Evolutionary conservation across 2,329 filamentous ascomycete genomes (phyloP).

Genomic region (Colletotrichum sp.): DNA sequence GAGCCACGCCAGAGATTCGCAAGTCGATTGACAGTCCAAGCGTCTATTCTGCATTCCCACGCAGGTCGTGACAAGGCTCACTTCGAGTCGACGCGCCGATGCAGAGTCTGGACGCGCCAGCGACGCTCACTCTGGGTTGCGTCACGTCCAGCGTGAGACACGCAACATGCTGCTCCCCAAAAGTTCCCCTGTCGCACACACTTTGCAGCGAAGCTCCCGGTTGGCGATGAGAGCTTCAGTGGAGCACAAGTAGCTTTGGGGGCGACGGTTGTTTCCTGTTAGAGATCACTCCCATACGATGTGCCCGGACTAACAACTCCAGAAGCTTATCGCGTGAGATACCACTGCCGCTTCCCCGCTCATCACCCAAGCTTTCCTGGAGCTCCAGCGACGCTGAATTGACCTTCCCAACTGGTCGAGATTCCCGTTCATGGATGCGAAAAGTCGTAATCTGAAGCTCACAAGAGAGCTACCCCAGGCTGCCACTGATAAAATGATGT

Average conservation of each 20-base stretch:
- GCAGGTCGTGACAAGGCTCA: not conserved
- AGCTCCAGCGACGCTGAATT: not conserved
- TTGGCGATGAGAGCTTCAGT: slow-evolving; percentile 3
- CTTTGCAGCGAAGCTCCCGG: slow-evolving; percentile 8
- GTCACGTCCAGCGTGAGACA: not conserved
- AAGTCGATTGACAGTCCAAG: not conserved
- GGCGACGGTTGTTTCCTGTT: not conserved
- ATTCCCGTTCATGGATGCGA: not conserved
- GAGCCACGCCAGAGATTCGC: not conserved
- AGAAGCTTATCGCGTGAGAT: not conserved
- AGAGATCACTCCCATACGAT: not conserved
- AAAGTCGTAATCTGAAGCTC: not conserved
- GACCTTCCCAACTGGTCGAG: slow-evolving; percentile 15
- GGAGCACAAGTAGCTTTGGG: not conserved
- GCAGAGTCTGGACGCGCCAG: not conserved
- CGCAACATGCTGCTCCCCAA: not conserved
- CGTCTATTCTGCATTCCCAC: not conserved
- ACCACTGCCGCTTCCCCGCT: not conserved
- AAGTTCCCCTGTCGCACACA: not conserved
- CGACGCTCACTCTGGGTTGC: not conserved
- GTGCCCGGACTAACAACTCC: not conserved
- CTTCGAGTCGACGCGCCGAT: not conserved
- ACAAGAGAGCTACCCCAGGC: not conserved
- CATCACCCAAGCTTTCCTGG: not conserved
- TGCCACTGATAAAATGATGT: slow-evolving; percentile 2